phyloP scores from a whole-genome alignment of 306 rosid species.

The Quercus rubra region DNA sequence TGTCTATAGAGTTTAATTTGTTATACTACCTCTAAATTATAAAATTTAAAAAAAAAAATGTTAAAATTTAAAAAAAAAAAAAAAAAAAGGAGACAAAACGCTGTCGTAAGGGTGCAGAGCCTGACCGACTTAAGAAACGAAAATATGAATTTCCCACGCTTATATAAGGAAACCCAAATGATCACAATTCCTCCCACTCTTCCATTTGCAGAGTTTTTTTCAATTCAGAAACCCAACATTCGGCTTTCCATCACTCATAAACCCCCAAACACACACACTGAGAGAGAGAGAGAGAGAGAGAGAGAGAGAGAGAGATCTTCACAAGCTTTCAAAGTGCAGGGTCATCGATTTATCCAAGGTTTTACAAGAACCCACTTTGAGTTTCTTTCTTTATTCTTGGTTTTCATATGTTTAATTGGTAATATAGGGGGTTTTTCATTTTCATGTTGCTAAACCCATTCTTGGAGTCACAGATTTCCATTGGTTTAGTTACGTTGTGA shows the following conservation, averaged over 20 bases:
- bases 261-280: too few relatives aligned
- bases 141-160: constrained; percentile 21
- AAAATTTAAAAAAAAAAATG: neutral
- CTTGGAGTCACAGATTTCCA: neutral
- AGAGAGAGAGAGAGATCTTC: neutral
- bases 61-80: too few relatives aligned
- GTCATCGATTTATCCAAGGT: constrained; percentile 14
- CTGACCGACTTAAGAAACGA: neutral
- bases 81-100: neutral
- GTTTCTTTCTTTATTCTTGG: neutral
- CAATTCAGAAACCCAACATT: neutral
- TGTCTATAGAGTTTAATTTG: too few relatives aligned
- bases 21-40: too few relatives aligned
- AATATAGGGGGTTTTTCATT: neutral
- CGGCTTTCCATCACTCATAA: neutral
- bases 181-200: neutral
- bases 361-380: neutral
- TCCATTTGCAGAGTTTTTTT: neutral
- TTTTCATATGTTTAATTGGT: neutral
- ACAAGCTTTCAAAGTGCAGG: neutral
- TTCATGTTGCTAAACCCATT: neutral
- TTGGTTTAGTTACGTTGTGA: neutral
- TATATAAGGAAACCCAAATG: neutral
- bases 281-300: neutral
- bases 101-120: neutral